A percentile compares a stretch with the other conserved stretches of the same genome.
These are phyloP conservation scores for Oidium heveae DNA, from an alignment of 2,329 filamentous ascomycete genomes.

Conservation along the genomic window DNA sequence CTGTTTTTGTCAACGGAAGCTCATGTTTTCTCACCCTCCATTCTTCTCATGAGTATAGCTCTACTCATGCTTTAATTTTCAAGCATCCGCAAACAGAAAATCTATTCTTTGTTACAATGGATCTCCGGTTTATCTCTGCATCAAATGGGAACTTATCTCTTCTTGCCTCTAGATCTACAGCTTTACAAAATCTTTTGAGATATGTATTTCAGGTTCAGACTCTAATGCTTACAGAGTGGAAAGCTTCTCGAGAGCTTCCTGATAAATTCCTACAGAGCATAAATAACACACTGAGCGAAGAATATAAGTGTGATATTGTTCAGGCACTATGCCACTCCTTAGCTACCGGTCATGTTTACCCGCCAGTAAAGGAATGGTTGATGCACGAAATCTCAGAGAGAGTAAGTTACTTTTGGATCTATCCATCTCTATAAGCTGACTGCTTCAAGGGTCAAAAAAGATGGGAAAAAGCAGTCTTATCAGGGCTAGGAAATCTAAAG, in stretches of 20 bases:
- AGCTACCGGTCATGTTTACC: constrained; percentile 56
- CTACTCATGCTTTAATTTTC: constrained; percentile 52
- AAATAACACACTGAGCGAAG: constrained; percentile 46
- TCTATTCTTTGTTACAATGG: constrained; percentile 46
- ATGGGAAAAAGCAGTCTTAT: constrained; percentile 72
- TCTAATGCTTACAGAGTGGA: constrained; percentile 63
- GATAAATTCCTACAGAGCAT: constrained; percentile 53
- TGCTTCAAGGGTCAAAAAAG: constrained; percentile 53
- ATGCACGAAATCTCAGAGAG: constrained; percentile 59
- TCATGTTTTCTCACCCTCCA: constrained; percentile 24
- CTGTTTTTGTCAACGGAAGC: constrained; percentile 12
- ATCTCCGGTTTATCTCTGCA: constrained; percentile 59
- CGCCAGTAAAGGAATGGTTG: constrained; percentile 63
- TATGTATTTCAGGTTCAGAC: constrained; percentile 63
- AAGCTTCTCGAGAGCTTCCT: constrained; percentile 56
- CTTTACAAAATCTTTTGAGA: constrained; percentile 60
- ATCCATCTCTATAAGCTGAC: not conserved
- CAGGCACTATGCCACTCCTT: constrained; percentile 64
- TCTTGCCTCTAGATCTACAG: constrained; percentile 65
- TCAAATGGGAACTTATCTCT: constrained; percentile 61
- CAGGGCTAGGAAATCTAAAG: constrained; percentile 54
- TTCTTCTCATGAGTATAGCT: constrained; percentile 44
- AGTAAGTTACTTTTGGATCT: constrained; percentile 17
- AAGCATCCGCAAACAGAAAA: constrained; percentile 18
- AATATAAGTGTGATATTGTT: constrained; percentile 38